phyloP scores from a whole-genome alignment of 768 basidiomycete genomes.

The Kwoniella dejecticola region DNA sequence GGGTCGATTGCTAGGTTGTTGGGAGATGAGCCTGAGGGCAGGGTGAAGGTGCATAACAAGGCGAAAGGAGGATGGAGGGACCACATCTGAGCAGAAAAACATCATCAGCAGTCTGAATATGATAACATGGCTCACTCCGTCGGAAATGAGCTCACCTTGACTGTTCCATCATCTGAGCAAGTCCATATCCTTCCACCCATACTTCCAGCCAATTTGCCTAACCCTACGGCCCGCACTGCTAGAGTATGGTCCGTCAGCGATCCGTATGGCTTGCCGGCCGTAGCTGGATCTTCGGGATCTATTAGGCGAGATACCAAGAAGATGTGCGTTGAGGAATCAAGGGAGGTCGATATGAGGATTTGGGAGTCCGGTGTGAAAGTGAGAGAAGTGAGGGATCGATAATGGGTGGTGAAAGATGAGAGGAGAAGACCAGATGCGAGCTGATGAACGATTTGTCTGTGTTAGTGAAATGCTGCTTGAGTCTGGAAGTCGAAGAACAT shows the following conservation, averaged over 20 bases:
- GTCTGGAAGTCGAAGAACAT: background rate
- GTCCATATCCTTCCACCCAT: conserved; percentile 66
- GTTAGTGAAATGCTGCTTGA: background rate
- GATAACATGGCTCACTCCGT: too few relatives aligned
- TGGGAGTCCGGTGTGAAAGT: conserved; percentile 80
- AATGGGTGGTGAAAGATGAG: conserved; percentile 93
- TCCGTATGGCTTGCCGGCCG: conserved; percentile 71
- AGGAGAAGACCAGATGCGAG: conserved; percentile 89
- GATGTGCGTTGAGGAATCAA: conserved; percentile 84
- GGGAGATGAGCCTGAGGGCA: conserved; percentile 71
- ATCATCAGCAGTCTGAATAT: conserved; percentile 4
- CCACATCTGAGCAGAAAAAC: conserved; percentile 40
- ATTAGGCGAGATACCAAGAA: conserved; percentile 56
- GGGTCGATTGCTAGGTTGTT: conserved; percentile 69
- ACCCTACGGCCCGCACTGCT: conserved; percentile 76
- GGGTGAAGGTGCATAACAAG: conserved; percentile 82
- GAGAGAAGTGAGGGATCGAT: conserved; percentile 79
- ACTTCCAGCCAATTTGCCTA: conserved; percentile 75
- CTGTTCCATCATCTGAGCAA: conserved; percentile 81
- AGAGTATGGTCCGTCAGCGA: conserved; percentile 89
- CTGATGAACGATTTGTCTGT: conserved; percentile 58
- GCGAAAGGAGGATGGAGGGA: conserved; percentile 62
- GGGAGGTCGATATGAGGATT: conserved; percentile 79
- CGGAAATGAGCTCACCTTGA: conserved; percentile 66
- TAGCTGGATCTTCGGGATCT: conserved; percentile 38